These are phyloP conservation scores for Gilbertella persicaria DNA, from an alignment of 371 early-diverging fungal genomes.

Conservation along the genomic window DNA sequence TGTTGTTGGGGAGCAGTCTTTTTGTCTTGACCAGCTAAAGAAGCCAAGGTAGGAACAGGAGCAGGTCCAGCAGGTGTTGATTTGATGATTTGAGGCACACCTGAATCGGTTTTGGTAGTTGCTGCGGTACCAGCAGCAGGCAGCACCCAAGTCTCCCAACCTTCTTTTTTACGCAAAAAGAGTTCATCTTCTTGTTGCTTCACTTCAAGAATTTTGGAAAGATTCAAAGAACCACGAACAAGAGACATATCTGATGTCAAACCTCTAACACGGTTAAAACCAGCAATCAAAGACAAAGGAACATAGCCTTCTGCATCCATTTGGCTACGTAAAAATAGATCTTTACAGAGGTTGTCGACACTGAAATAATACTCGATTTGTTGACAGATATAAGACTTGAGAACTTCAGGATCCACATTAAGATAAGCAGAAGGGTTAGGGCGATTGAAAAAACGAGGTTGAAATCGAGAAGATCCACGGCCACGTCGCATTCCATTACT, in stretches of 20 bases:
- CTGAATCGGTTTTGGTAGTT: conserved; percentile 1
- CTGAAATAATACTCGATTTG: conserved; percentile 88
- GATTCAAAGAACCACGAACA: conserved; percentile 54
- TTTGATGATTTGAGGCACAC: conserved; percentile 9
- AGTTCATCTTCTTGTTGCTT: conserved; percentile 29
- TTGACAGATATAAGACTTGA: conserved; percentile 50
- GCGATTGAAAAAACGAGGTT: conserved; percentile 14
- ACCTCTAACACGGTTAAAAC: conserved; percentile 80
- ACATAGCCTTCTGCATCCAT: conserved; percentile 84
- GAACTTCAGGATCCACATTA: conserved; percentile 40
- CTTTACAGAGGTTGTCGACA: conserved; percentile 89
- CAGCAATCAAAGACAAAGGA: conserved; percentile 64
- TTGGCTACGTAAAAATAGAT: conserved; percentile 82
- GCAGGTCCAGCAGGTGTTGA: conserved; percentile 19
- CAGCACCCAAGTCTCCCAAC: conserved; percentile 74
- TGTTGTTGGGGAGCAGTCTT: background rate
- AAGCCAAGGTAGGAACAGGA: conserved; percentile 27
- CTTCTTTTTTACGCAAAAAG: conserved; percentile 59
- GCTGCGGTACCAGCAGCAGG: conserved; percentile 27
- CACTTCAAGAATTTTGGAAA: conserved; percentile 52
- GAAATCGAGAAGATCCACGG: conserved; percentile 15
- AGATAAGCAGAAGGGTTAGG: conserved; percentile 27
- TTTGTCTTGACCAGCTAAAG: conserved; percentile 21
- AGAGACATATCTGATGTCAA: conserved; percentile 61
- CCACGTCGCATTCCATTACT: conserved; percentile 27